Conservation (phyloP, 108 stramenopile genomes). For the Skeletonema potamos region DNA sequence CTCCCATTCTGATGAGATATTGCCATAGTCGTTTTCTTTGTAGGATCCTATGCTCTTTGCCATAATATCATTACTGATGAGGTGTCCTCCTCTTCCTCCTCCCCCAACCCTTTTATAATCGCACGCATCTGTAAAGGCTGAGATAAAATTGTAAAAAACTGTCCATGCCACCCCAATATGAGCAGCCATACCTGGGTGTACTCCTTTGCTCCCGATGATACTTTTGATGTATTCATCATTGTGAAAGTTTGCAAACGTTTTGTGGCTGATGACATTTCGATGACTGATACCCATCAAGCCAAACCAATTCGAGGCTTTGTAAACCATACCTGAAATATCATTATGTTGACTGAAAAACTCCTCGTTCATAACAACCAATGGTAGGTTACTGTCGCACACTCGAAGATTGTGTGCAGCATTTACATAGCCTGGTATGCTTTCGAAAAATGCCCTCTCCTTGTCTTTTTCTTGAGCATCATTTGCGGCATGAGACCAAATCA, state of each 20-base stretch:
- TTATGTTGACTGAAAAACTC: neutral
- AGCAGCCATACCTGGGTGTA: conserved; percentile 22
- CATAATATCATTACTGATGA: neutral
- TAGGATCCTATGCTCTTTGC: too few species aligned
- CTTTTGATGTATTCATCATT: neutral
- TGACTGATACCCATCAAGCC: conserved; percentile 3
- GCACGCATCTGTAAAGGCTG: conserved; percentile 17
- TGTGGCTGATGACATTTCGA: neutral
- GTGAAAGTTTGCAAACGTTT: neutral
- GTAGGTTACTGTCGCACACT: conserved; percentile 4
- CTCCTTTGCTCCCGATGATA: neutral
- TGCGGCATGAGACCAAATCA: neutral
- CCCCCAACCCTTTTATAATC: neutral
- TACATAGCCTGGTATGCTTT: conserved; percentile 8
- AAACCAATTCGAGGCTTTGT: conserved; percentile 5
- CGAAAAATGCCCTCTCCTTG: neutral
- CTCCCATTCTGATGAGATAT: too few species aligned
- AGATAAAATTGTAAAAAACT: conserved; percentile 20
- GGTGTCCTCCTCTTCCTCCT: neutral
- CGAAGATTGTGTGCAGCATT: conserved; percentile 13
- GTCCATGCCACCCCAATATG: conserved; percentile 35
- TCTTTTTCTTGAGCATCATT: neutral
- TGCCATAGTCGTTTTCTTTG: too few species aligned
- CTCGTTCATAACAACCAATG: conserved; percentile 6
- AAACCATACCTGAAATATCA: neutral